Conservation (phyloP, 2,329 filamentous ascomycete species). For the Incumbomyces lentus region DNA sequence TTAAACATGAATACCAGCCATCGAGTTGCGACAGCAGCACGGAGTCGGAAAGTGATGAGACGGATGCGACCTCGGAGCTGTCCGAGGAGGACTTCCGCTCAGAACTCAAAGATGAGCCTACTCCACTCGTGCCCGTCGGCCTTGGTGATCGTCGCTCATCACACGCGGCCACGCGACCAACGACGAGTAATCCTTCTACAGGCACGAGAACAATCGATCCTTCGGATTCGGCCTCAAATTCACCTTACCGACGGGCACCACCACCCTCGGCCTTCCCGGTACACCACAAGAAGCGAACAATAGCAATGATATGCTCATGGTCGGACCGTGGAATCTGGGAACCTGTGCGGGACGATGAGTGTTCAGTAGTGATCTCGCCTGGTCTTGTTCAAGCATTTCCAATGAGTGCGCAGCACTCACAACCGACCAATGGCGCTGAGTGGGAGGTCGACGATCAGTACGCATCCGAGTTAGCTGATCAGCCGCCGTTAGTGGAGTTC, state of each 20-base stretch:
- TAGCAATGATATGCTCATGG: conserved; percentile 55
- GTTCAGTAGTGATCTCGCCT: conserved; percentile 51
- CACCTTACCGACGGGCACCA: conserved; percentile 49
- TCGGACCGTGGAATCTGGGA: conserved; percentile 54
- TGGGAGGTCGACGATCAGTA: background rate
- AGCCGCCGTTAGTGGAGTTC: conserved; percentile 53
- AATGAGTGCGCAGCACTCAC: conserved; percentile 38
- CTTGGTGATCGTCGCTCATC: conserved; percentile 33
- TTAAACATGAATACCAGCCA: conserved; percentile 95
- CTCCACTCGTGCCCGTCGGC: conserved; percentile 24
- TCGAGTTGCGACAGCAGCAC: conserved; percentile 58
- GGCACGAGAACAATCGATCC: conserved; percentile 56
- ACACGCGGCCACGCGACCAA: conserved; percentile 23
- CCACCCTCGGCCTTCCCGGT: conserved; percentile 25
- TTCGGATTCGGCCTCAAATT: conserved; percentile 73
- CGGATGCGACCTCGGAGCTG: conserved; percentile 40
- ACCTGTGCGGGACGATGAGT: conserved; percentile 50
- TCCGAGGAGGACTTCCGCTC: conserved; percentile 38
- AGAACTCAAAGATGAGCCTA: conserved; percentile 43
- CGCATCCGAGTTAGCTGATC: conserved; percentile 22
- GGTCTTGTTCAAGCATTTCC: conserved; percentile 56
- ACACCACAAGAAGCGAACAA: conserved; percentile 43
- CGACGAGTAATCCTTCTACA: conserved; percentile 29
- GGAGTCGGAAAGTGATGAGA: conserved; percentile 45
- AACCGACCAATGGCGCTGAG: conserved; percentile 9